phyloP scores from a whole-genome alignment of 2,329 filamentous ascomycete genomes.

The Colletotrichum sp. region DNA sequence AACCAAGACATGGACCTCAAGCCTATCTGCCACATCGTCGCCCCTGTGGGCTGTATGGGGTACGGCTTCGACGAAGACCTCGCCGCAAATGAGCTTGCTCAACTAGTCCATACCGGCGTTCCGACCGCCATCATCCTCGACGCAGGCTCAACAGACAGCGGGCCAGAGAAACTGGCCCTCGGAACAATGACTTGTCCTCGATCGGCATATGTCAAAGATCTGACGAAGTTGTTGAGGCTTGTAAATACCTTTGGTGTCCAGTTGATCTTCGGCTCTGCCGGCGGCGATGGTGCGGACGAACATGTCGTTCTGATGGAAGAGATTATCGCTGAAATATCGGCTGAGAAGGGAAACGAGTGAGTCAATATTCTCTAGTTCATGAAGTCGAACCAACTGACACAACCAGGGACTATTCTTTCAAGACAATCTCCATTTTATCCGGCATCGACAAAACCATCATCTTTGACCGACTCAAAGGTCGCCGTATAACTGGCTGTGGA shows the following conservation, averaged over 20 bases:
- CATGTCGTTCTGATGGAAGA: not conserved
- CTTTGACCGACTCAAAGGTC: not conserved
- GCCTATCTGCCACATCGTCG: not conserved
- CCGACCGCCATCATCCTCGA: not conserved
- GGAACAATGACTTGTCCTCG: not conserved
- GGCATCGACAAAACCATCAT: not conserved
- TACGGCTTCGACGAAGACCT: not conserved
- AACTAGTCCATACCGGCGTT: not conserved
- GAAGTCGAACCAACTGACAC: not conserved
- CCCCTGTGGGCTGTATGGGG: not conserved
- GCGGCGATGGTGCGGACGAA: not conserved
- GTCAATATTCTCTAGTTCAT: not conserved
- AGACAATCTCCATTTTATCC: not conserved
- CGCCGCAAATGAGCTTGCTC: not conserved
- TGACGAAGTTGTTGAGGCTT: not conserved
- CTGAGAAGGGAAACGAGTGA: not conserved
- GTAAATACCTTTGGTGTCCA: not conserved
- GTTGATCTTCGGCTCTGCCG: not conserved
- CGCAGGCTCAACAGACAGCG: not conserved
- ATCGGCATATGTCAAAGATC: not conserved
- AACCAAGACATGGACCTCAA: not conserved
- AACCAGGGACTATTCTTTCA: not conserved
- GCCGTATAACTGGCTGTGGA: not conserved
- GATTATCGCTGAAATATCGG: not conserved
- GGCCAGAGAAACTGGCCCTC: not conserved